Evolutionary conservation across 352 stramenopile genomes (phyloP), one percentile per base, ranked within the genome.

Genomic region (Phytophthora fragariae): DNA sequence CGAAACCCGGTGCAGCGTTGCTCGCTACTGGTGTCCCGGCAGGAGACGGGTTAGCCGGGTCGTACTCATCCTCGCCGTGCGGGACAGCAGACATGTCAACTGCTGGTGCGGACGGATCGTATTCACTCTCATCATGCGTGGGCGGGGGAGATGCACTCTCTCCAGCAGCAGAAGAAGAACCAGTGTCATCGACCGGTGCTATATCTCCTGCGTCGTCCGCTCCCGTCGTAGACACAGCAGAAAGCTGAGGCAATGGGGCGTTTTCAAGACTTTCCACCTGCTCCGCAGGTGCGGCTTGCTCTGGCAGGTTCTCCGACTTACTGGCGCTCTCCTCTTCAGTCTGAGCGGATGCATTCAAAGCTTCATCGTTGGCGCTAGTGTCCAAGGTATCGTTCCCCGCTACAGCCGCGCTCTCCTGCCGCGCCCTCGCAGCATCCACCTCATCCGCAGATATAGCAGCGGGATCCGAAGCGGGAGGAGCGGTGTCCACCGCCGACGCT

Each of bases 11-110:
- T 37, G 46, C 24, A n/a, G 15, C 52, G 37, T 55, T 64, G 15
- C 49, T 65, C 59, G 33, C 62, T 10, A 73, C 53, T 35, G 68
- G 68, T 3, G 73, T 74, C 41, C 56, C 73, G 15, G 41, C 33
- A 19, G 70, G 52, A 64, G 75, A 78, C 46, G 77, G 74, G 17
- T 80, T 65, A 17, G 72, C 75, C 9, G 80, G 77, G 39, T 86
- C 80, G 54, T 86, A 86, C 53, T 86, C 79, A 56, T 79, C 76
- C 1, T 81, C 70, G 5, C 68, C 71, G 39, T 86, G 79, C 11
- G 62, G 72, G 11, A 78, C 67, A 46, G 37, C 39, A 46, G 64
- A 50, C 15, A 54, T 52, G 3, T 52, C 21, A 4, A 57, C 1
- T 5, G 59, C 14, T 17, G 55, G 44, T 8, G 62, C 44, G 0